phyloP scores from a whole-genome alignment of 192 early-diverging fungal genomes.

The Entomortierella lignicola region DNA sequence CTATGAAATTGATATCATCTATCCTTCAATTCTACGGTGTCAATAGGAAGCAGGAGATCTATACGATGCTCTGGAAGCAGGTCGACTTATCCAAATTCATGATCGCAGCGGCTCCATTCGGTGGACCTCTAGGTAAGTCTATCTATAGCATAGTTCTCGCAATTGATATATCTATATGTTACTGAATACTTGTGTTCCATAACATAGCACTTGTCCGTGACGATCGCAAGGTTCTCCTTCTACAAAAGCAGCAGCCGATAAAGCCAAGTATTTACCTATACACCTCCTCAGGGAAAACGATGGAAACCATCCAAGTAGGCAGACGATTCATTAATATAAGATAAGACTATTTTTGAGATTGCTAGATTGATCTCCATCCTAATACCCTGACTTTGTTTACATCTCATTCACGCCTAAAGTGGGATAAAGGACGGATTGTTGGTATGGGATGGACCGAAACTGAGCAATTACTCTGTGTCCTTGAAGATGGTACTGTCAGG shows the following conservation, averaged over 20 bases:
- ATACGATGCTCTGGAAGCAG: conserved; percentile 91
- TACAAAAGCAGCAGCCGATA: conserved; percentile 77
- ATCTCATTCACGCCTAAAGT: conserved; percentile 55
- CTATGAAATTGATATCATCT: background rate
- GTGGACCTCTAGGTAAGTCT: conserved; percentile 89
- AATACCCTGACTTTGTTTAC: background rate
- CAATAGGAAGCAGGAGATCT: conserved; percentile 79
- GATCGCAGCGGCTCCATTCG: conserved; percentile 88
- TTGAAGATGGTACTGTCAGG: conserved; percentile 86
- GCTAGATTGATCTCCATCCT: too few relatives aligned
- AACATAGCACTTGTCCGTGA: conserved; percentile 89
- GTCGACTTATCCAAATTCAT: conserved; percentile 86
- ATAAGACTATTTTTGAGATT: too few relatives aligned
- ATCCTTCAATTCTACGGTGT: background rate
- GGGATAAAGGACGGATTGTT: conserved; percentile 92
- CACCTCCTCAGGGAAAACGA: conserved; percentile 83
- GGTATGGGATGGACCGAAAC: conserved; percentile 91
- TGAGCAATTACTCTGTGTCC: conserved; percentile 89
- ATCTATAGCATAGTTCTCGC: too few relatives aligned
- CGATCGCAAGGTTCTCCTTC: conserved; percentile 82
- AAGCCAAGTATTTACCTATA: conserved; percentile 89
- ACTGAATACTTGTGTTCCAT: too few relatives aligned
- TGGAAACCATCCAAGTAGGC: conserved; percentile 85
- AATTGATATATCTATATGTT: too few relatives aligned
- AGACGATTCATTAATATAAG: background rate